These are phyloP conservation scores for Mycena kentingensis DNA, from an alignment of 768 basidiomycete species.

Conservation along the genomic window DNA sequence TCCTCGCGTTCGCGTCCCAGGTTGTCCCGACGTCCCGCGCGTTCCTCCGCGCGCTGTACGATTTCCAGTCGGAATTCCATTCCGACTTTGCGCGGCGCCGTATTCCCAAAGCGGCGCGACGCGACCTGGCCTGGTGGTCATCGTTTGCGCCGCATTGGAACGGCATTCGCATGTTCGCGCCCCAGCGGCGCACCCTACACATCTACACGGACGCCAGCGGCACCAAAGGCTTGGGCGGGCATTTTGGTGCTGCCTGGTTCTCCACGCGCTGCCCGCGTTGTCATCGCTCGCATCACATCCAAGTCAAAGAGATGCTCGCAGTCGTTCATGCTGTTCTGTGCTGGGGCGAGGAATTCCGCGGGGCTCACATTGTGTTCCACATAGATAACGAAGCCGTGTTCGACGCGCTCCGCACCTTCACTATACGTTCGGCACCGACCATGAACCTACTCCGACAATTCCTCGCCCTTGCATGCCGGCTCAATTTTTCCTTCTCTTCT, in stretches of 20 bases:
- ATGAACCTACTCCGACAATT: slow-evolving; percentile 8
- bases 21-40: slow-evolving; percentile 34
- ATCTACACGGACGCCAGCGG: slow-evolving; percentile 38
- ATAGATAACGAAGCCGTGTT: slow-evolving; percentile 34
- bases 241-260: slow-evolving; percentile 29
- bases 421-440: slow-evolving; percentile 3
- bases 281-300: slow-evolving; percentile 29
- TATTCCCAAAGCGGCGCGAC: slow-evolving; percentile 24
- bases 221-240: slow-evolving; percentile 31
- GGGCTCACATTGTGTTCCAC: slow-evolving; percentile 31
- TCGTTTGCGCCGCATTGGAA: slow-evolving; percentile 32
- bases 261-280: slow-evolving; percentile 25
- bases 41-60: slow-evolving; percentile 31
- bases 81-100: slow-evolving; percentile 22
- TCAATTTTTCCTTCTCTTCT: slow-evolving; percentile 18
- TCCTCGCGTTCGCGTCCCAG: slow-evolving; percentile 36
- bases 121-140: slow-evolving; percentile 38
- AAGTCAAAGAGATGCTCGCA: slow-evolving; percentile 37
- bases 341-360: slow-evolving; percentile 30
- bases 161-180: slow-evolving; percentile 26
- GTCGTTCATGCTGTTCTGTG: slow-evolving; percentile 33
- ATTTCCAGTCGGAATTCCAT: slow-evolving; percentile 31
- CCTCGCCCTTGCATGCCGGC: slow-evolving; percentile 7
- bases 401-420: slow-evolving; percentile 13
- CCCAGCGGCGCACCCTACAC: slow-evolving; percentile 9